phyloP scores from a whole-genome alignment of 2,329 filamentous ascomycete species.

The Fusarium palustre region DNA sequence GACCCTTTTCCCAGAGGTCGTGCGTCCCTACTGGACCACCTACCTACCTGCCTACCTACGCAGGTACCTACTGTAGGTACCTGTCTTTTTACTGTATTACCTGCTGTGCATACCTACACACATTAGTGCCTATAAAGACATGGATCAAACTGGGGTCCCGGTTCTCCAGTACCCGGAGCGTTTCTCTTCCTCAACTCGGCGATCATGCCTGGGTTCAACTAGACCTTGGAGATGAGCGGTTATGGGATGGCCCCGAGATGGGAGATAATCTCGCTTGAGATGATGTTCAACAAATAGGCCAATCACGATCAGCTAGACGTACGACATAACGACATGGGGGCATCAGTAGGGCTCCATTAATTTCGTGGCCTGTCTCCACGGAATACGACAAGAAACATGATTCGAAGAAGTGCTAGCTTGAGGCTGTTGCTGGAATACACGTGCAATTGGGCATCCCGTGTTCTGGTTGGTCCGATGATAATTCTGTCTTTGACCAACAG shows the following conservation, averaged over 20 bases:
- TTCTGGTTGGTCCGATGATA: constrained; percentile 20
- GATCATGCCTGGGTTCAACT: constrained; percentile 33
- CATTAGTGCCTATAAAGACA: neutral
- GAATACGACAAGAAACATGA: constrained; percentile 43
- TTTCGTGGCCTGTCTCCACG: constrained; percentile 31
- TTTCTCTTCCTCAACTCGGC: constrained; percentile 21
- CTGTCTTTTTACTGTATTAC: neutral
- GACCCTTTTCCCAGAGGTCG: constrained; percentile 27
- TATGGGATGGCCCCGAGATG: constrained; percentile 35
- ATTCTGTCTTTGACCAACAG: constrained; percentile 15
- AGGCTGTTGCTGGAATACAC: neutral
- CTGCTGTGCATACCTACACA: neutral
- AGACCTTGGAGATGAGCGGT: constrained; percentile 28
- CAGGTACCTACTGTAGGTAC: neutral
- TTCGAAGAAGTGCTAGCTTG: constrained; percentile 32
- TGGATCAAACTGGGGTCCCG: constrained; percentile 25
- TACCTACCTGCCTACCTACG: too few relatives aligned
- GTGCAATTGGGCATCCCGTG: neutral
- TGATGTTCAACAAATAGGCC: constrained; percentile 27
- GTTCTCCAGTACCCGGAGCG: constrained; percentile 14
- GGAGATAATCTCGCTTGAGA: constrained; percentile 49
- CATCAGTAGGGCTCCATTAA: constrained; percentile 17
- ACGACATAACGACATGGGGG: constrained; percentile 43
- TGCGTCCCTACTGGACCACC: neutral
- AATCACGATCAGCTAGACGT: constrained; percentile 41